Conservation (phyloP, 176 grass and related monocot genomes). For the Microstegium vimineum region DNA sequence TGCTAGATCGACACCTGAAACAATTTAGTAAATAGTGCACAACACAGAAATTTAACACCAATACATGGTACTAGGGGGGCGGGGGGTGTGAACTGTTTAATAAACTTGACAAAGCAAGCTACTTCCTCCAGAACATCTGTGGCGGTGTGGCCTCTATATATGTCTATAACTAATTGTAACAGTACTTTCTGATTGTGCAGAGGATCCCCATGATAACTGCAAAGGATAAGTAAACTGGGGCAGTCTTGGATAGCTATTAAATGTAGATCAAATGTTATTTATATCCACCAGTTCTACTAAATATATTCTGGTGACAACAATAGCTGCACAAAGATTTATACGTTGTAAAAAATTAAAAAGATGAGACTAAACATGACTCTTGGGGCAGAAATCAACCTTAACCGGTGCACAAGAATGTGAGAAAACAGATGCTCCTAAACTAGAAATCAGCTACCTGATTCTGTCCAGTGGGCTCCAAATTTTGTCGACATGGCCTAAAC, state of each 20-base stretch:
- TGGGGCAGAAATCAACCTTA: neutral
- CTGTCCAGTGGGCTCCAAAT: neutral
- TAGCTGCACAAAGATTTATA: neutral
- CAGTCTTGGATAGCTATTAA: neutral
- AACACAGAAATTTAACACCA: slow-evolving; percentile 16
- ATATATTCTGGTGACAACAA: neutral
- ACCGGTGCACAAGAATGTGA: neutral
- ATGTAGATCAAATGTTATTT: neutral
- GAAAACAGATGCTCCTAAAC: neutral
- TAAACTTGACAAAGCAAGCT: slow-evolving; percentile 11
- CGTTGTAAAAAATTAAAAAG: neutral
- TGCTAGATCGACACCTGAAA: slow-evolving; percentile 17
- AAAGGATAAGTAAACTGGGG: neutral
- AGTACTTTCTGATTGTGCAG: neutral
- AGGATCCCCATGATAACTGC: neutral
- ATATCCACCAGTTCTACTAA: neutral
- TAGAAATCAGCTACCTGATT: neutral
- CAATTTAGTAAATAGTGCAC: slow-evolving; percentile 1
- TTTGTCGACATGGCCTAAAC: neutral
- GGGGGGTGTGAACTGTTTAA: neutral
- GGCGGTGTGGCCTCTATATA: slow-evolving; percentile 2
- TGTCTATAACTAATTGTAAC: neutral
- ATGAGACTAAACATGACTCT: neutral
- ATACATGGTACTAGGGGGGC: neutral
- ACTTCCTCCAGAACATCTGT: slow-evolving; percentile 25